Evolutionary conservation across 164 flowering plant genomes (phyloP).

Genomic region (Amborella trichopoda): DNA sequence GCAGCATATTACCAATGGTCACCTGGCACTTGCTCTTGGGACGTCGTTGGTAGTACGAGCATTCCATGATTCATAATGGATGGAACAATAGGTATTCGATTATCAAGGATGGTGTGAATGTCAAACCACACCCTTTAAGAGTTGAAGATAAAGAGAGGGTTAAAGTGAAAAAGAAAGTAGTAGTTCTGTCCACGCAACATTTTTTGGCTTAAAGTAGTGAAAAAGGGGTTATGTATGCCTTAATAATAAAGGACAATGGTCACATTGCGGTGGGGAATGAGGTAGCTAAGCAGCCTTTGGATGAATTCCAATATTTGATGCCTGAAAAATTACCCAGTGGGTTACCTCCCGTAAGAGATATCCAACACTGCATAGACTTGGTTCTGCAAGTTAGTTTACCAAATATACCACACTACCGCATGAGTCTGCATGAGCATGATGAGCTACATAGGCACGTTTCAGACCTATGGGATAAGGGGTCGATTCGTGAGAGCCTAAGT

Average conservation of each 20-base stretch:
- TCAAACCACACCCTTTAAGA: neutral
- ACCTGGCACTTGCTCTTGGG: neutral
- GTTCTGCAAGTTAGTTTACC: neutral
- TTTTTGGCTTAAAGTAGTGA: neutral
- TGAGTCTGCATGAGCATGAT: neutral
- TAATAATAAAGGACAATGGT: neutral
- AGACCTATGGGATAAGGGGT: neutral
- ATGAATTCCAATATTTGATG: neutral
- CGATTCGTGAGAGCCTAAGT: neutral
- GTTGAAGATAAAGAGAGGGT: neutral
- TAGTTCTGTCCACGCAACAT: neutral
- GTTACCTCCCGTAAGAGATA: neutral
- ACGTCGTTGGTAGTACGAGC: neutral
- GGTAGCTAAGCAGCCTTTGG: neutral
- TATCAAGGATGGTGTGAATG: neutral
- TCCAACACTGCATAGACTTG: neutral
- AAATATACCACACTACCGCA: neutral
- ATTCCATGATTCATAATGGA: neutral
- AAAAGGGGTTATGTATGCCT: neutral
- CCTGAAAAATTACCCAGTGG: neutral
- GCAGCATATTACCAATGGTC: neutral
- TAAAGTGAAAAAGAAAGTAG: neutral
- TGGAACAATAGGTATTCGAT: neutral
- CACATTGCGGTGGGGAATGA: neutral
- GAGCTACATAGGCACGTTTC: neutral